phyloP scores from a whole-genome alignment of 2,329 filamentous ascomycete species.

The Clarireedia paspali region DNA sequence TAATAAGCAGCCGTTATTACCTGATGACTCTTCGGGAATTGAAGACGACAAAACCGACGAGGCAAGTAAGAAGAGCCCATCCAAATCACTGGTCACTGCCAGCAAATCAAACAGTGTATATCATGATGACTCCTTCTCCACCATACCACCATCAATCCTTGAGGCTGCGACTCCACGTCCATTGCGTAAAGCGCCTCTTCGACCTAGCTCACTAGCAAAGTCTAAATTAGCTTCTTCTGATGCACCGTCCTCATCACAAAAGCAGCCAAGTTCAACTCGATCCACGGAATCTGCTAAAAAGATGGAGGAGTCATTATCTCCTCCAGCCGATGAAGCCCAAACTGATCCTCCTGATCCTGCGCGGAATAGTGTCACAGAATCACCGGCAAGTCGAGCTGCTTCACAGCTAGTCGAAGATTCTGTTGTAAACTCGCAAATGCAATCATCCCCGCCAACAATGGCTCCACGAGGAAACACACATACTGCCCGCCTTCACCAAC shows the following conservation, averaged over 20 bases:
- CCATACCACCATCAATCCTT: conserved; percentile 12
- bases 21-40: not conserved
- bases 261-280: no score
- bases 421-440: conserved; percentile 20
- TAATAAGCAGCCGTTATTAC: not conserved
- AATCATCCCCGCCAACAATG: conserved; percentile 27
- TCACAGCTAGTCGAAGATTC: conserved; percentile 13
- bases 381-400: not conserved
- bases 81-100: not conserved
- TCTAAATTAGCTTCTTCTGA: not conserved
- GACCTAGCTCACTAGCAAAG: not conserved
- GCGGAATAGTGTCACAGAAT: not conserved
- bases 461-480: conserved; percentile 25
- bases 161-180: conserved; percentile 15
- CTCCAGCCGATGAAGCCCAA: conserved; percentile 8
- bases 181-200: conserved; percentile 10
- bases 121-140: conserved; percentile 23
- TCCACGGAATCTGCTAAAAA: no score
- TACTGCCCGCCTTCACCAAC: conserved; percentile 23
- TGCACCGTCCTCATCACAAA: conserved; percentile 20
- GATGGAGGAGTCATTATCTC: conserved; percentile 25
- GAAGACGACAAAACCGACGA: not conserved
- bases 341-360: not conserved
- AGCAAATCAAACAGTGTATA: conserved; percentile 6
- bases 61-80: not conserved